phyloP scores from a whole-genome alignment of 305 asterid species.

The Fraxinus sp. region DNA sequence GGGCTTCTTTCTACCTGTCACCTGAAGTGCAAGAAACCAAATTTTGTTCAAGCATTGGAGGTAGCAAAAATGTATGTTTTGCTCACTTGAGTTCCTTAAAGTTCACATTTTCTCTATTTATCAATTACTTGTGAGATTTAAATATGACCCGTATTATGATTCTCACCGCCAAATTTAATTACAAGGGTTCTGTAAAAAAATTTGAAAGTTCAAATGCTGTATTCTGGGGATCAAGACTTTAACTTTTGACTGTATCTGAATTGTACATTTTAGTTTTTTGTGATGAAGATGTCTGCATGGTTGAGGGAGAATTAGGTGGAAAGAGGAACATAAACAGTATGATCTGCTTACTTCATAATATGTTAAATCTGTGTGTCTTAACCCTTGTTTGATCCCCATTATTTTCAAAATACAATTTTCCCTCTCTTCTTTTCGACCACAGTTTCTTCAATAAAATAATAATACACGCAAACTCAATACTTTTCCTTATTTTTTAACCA shows the following conservation, averaged over 20 bases:
- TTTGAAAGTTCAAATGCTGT: not conserved
- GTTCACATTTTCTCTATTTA: conserved; percentile 17
- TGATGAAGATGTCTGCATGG: not conserved
- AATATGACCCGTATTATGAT: conserved; percentile 5
- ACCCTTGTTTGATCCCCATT: not conserved
- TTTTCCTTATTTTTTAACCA: too few relatives aligned
- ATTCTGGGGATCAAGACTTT: not conserved
- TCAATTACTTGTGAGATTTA: conserved; percentile 18
- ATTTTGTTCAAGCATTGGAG: conserved; percentile 69
- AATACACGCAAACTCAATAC: not conserved
- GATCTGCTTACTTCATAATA: not conserved
- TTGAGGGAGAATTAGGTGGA: not conserved
- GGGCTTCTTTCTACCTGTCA: conserved; percentile 89
- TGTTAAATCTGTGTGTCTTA: not conserved
- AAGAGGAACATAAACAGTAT: not conserved
- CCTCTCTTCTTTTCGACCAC: not conserved
- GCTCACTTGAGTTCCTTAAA: conserved; percentile 17
- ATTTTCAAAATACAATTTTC: not conserved
- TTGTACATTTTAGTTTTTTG: not conserved
- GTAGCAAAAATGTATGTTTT: conserved; percentile 87
- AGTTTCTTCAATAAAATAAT: too few relatives aligned
- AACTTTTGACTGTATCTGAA: not conserved
- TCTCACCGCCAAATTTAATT: conserved; percentile 12
- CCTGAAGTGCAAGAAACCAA: conserved; percentile 83
- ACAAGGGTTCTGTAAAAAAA: not conserved